These are phyloP conservation scores for Nicotiana obtusifolia DNA, from an alignment of 257 asterid genomes.

Conservation along the genomic window DNA sequence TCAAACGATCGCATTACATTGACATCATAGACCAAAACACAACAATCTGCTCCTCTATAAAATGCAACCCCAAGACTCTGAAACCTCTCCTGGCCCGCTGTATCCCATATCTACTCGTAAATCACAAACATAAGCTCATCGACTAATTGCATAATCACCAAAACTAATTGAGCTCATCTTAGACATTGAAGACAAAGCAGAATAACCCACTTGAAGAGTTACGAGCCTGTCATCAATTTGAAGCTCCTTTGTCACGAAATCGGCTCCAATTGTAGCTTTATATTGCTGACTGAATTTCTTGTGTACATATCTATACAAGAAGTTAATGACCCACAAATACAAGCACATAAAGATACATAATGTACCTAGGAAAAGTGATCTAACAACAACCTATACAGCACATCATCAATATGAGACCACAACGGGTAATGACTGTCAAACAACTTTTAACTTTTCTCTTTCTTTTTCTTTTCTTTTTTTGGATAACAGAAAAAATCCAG, in stretches of 20 bases:
- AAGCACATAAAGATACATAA: background rate
- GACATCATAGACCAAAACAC: no score
- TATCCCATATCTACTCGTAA: no score
- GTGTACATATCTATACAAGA: slow-evolving; percentile 59
- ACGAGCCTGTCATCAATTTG: slow-evolving; percentile 79
- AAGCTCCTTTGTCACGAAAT: slow-evolving; percentile 89
- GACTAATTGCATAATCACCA: background rate
- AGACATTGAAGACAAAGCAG: background rate
- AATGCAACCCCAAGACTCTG: no score
- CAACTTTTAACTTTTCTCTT: no score
- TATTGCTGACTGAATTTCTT: slow-evolving; percentile 22
- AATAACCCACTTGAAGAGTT: slow-evolving; percentile 71
- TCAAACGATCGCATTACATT: no score
- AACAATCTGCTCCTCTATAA: no score
- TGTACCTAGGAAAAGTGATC: background rate
- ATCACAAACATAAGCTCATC: slow-evolving; percentile 43
- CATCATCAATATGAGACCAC: no score
- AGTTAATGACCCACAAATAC: slow-evolving; percentile 33
- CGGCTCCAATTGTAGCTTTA: slow-evolving; percentile 37
- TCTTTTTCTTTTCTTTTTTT: no score
- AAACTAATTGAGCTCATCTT: background rate
- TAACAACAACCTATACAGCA: no score
- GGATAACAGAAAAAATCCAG: no score
- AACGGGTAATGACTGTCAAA: no score
- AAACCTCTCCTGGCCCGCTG: no score